Evolutionary conservation across 2,329 filamentous ascomycete species (phyloP), one percentile per base, ranked within the genome.

Genomic region (Dothistroma pini): DNA sequence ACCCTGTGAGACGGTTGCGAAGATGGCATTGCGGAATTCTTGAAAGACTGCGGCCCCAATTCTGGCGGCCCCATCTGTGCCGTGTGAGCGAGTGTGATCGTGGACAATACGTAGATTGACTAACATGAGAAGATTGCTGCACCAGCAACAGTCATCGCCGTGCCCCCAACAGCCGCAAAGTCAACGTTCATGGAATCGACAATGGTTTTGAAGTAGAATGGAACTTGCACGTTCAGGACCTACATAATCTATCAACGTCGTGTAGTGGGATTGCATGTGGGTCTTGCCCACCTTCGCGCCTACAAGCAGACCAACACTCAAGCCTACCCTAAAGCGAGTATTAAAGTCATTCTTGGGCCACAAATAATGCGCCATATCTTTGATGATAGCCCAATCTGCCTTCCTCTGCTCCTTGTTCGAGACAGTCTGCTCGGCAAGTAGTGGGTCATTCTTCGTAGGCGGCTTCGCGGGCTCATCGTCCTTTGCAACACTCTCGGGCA

Each of bases 101-200:
- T 25, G 32, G 34, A 7, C 49, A 12, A 16, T 1, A n/a, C 31
- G n/a, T 5, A 19, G 21, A 11, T 12, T 63, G 9, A 47, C 61
- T 50, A 49, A 63, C 62, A 68, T 60, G 91, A 95, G 67, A 99
- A 78, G 59, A 99, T 95, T 86, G 97, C 92, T 60, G 90, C 89
- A 4, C 95, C 93, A 11, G 92, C 95, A 8, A 96, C 88, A 0
- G 91, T 92, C 56, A 88, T 90, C 31, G 91, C 93, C 0, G 92
- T 96, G 8, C 92, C 93, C n/a, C 92, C 93, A 6, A 90, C 79
- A 16, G 89, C 83, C n/a, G 86, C 84, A 73, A 96, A 88, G 75
- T 99, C 95, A 68, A 99, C 85, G 75, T 99, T 99, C 91, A 99
- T 96, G 21, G 91, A 87, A 76, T 99, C 96, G 48, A 99, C 91